These are phyloP conservation scores for Umbilicus rupestris DNA, from an alignment of 164 flowering plant genomes.

Conservation along the genomic window DNA sequence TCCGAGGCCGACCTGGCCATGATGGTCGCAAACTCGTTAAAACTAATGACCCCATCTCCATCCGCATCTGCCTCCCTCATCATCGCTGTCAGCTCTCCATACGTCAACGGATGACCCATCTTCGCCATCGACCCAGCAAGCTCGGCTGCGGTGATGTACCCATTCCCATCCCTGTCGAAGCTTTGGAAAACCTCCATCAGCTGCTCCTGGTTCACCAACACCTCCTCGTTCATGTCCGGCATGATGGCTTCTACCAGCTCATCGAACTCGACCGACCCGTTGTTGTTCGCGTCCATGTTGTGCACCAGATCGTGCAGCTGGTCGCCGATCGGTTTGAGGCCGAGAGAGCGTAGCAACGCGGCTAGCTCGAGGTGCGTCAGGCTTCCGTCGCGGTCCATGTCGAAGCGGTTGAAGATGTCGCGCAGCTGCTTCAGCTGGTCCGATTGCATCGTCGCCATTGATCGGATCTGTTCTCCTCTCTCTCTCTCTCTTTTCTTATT, in stretches of 20 bases:
- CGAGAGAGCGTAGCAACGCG: conserved; percentile 75
- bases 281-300: conserved; percentile 61
- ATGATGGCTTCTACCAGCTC: conserved; percentile 46
- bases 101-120: conserved; percentile 75
- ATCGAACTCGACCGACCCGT: conserved; percentile 68
- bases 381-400: conserved; percentile 85
- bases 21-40: conserved; percentile 49
- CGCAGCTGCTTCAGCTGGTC: conserved; percentile 52
- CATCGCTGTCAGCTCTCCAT: conserved; percentile 58
- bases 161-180: conserved; percentile 78
- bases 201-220: conserved; percentile 54
- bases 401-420: conserved; percentile 78
- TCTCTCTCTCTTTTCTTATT: no score
- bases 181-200: conserved; percentile 54
- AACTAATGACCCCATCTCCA: conserved; percentile 77
- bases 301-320: conserved; percentile 44
- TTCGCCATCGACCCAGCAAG: conserved; percentile 85
- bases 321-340: conserved; percentile 70
- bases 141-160: conserved; percentile 75
- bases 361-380: conserved; percentile 85
- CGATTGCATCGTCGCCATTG: conserved; percentile 17
- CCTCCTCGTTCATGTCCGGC: conserved; percentile 40
- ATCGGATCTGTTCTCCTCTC: background rate
- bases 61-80: conserved; percentile 67
- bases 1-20: conserved; percentile 68